Conservation (phyloP, 257 asterid species). For the Nicotiana noctiflora region DNA sequence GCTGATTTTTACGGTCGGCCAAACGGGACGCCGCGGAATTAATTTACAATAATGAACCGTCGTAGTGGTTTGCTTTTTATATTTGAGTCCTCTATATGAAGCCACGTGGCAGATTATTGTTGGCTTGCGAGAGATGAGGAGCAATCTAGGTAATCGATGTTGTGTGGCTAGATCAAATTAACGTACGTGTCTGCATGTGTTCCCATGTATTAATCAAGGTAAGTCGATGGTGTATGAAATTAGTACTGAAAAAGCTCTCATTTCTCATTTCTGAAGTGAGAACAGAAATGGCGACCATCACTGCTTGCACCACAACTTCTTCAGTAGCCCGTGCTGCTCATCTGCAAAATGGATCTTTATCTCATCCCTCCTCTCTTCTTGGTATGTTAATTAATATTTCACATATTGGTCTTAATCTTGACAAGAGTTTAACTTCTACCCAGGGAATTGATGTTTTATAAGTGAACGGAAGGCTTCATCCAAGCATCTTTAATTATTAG, state of each 20-base stretch:
- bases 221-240: neutral
- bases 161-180: neutral
- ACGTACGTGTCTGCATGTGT: neutral
- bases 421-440: too few relatives aligned
- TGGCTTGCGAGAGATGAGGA: slow-evolving; percentile 5
- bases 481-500: too few relatives aligned
- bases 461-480: too few relatives aligned
- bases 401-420: too few relatives aligned
- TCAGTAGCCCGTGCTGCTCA: slow-evolving; percentile 46
- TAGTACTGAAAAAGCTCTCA: neutral
- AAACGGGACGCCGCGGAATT: too few relatives aligned
- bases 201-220: neutral
- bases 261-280: neutral
- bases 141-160: neutral
- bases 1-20: too few relatives aligned
- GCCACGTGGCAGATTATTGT: neutral
- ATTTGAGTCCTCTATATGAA: too few relatives aligned
- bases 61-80: too few relatives aligned
- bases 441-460: too few relatives aligned
- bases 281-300: slow-evolving; percentile 54
- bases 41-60: too few relatives aligned
- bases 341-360: slow-evolving; percentile 31
- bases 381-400: slow-evolving; percentile 22
- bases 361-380: slow-evolving; percentile 30
- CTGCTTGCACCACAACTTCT: slow-evolving; percentile 51